Percentiles rank a stretch among this genome's conserved stretches.
Evolutionary conservation across 2,329 filamentous ascomycete genomes (phyloP).

Genomic region (Claviceps lovelessii): DNA sequence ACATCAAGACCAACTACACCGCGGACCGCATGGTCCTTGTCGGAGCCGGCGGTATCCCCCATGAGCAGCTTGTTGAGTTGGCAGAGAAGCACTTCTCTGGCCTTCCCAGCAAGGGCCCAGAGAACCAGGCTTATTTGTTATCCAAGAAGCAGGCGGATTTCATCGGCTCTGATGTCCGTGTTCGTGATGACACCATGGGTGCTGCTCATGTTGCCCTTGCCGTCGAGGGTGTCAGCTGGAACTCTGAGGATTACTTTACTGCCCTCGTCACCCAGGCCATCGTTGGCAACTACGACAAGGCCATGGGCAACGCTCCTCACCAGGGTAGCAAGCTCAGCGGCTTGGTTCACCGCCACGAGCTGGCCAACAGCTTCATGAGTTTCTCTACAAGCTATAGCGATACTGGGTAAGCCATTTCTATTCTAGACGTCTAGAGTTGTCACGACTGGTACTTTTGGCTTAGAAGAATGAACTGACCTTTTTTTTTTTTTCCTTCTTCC

Average conservation of each 20-base stretch:
- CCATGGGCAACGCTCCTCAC: constrained; percentile 93
- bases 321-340: constrained; percentile 96
- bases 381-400: constrained; percentile 99
- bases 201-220: constrained; percentile 97
- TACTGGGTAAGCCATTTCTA: constrained; percentile 64
- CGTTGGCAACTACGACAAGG: constrained; percentile 98
- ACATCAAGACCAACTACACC: constrained; percentile 99
- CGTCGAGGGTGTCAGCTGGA: constrained; percentile 99
- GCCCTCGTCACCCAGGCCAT: constrained; percentile 95
- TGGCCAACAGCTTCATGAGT: constrained; percentile 99
- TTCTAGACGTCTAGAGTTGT: constrained; percentile 5
- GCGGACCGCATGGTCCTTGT: constrained; percentile 99
- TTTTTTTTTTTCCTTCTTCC: neutral
- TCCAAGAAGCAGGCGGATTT: constrained; percentile 88
- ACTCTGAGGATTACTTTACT: constrained; percentile 97
- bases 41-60: constrained; percentile 83
- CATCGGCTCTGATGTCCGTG: constrained; percentile 86
- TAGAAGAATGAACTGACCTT: neutral
- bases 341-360: constrained; percentile 82
- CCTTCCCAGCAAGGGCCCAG: constrained; percentile 61
- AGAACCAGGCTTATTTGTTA: constrained; percentile 58
- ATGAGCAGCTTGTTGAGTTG: constrained; percentile 85
- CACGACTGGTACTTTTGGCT: constrained; percentile 4
- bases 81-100: constrained; percentile 89
- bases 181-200: constrained; percentile 90